Evolutionary conservation across 2,329 filamentous ascomycete genomes (phyloP).

Genomic region (Aspergillus eucalypticola): DNA sequence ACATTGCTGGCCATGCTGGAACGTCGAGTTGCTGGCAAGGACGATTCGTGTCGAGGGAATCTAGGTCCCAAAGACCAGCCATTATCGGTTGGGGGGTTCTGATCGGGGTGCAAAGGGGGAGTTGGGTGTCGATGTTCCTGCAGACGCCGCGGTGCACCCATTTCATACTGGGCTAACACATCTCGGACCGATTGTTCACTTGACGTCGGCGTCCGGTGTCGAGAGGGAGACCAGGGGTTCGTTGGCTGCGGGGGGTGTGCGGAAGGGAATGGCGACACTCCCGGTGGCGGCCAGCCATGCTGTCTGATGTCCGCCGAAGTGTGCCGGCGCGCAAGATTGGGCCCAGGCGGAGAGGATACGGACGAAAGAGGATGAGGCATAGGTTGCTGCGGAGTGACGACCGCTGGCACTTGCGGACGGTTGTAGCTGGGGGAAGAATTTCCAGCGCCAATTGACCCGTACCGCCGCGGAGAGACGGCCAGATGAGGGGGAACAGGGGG

Average conservation of each 20-base stretch:
- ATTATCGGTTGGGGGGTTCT: constrained; percentile 55
- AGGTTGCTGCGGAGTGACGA: constrained; percentile 69
- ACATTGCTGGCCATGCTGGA: constrained; percentile 73
- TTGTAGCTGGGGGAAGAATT: constrained; percentile 73
- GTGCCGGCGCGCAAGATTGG: constrained; percentile 77
- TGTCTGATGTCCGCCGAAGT: constrained; percentile 95
- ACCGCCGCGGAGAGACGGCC: constrained; percentile 74
- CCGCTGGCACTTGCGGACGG: constrained; percentile 66
- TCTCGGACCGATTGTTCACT: constrained; percentile 65
- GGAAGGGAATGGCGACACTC: constrained; percentile 66
- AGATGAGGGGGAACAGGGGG: constrained; percentile 80
- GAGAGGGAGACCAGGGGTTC: constrained; percentile 68
- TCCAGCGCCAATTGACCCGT: constrained; percentile 76
- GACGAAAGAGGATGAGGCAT: constrained; percentile 63
- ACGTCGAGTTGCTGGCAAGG: constrained; percentile 62
- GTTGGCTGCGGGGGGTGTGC: constrained; percentile 63
- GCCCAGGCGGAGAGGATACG: constrained; percentile 57
- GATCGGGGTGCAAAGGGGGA: constrained; percentile 53
- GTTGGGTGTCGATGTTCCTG: constrained; percentile 53
- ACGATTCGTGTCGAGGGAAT: constrained; percentile 42
- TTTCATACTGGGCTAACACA: constrained; percentile 65
- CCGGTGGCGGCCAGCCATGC: constrained; percentile 68
- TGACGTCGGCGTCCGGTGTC: constrained; percentile 52
- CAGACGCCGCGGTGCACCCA: constrained; percentile 55
- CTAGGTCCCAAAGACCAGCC: constrained; percentile 56